Evolutionary conservation across 1,284 basidiomycete genomes (phyloP).

Genomic region (Rhodotorula sp.): DNA sequence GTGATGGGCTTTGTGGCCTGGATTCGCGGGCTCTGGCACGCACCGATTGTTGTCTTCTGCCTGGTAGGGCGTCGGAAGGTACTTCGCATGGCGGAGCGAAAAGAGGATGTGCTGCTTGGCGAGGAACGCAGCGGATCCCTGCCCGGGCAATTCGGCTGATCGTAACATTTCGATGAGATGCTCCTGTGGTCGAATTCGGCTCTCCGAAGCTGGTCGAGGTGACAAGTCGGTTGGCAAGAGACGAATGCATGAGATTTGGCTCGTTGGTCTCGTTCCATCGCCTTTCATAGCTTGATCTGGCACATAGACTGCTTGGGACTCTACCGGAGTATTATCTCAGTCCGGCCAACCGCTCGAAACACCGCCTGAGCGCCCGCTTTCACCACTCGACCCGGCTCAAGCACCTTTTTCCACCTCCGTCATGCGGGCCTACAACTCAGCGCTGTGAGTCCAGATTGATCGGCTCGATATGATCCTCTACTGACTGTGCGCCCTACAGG

Average conservation of each 20-base stretch:
- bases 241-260: no score
- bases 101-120: slow-evolving; percentile 37
- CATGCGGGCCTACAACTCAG: slow-evolving; percentile 35
- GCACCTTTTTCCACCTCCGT: neutral
- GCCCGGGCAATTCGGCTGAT: neutral
- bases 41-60: slow-evolving; percentile 41
- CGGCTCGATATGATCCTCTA: no score
- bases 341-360: neutral
- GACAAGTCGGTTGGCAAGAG: no score
- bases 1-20: rapidly evolving
- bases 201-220: no score
- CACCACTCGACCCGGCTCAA: no score
- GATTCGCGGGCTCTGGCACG: neutral
- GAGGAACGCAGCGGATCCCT: slow-evolving; percentile 5
- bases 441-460: slow-evolving; percentile 13
- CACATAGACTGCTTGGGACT: no score
- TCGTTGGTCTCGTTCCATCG: no score
- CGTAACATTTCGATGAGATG: neutral
- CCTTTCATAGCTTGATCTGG: no score
- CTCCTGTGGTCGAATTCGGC: no score
- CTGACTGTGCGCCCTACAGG: neutral
- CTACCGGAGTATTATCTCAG: neutral
- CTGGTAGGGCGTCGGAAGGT: slow-evolving; percentile 43
- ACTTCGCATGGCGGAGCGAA: slow-evolving; percentile 34
- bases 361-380: no score